A percentile compares a stretch with the other conserved stretches of the same genome.
These are phyloP conservation scores for Davidsoniella australis DNA, from an alignment of 2,329 filamentous ascomycete species.

Conservation along the genomic window DNA sequence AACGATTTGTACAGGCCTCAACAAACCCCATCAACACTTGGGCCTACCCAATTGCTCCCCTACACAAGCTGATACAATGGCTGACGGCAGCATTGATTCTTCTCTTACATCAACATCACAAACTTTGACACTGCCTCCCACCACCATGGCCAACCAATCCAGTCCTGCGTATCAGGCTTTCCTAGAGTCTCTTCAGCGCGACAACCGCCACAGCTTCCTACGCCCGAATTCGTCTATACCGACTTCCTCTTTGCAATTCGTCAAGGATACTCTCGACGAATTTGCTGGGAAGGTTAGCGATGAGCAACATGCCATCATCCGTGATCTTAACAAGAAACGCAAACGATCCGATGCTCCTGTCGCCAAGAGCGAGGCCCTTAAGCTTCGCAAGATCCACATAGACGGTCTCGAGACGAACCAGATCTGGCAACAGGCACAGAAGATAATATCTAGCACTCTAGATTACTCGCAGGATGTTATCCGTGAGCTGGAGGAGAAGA, in stretches of 20 bases:
- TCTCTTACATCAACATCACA: constrained; percentile 48
- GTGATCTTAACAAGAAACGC: constrained; percentile 55
- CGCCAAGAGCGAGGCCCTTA: constrained; percentile 38
- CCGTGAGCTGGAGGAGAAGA: constrained; percentile 30
- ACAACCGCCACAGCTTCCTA: constrained; percentile 58
- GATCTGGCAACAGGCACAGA: constrained; percentile 84
- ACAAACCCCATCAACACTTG: not conserved
- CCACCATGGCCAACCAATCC: constrained; percentile 21
- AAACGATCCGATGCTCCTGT: constrained; percentile 44
- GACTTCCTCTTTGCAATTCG: constrained; percentile 51
- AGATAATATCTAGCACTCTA: constrained; percentile 49
- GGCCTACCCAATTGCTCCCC: not conserved
- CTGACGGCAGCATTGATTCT: constrained; percentile 23
- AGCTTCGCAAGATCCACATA: constrained; percentile 66
- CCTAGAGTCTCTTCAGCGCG: constrained; percentile 37
- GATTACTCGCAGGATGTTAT: constrained; percentile 31
- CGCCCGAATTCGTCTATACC: constrained; percentile 52
- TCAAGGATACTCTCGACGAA: constrained; percentile 66
- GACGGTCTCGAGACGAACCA: constrained; percentile 78
- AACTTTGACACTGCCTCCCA: constrained; percentile 36
- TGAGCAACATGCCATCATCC: constrained; percentile 50
- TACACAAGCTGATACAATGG: constrained; percentile 11
- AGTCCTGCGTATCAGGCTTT: constrained; percentile 27
- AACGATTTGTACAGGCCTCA: not conserved
- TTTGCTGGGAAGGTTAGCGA: constrained; percentile 60